Conservation (phyloP, 139 green algal genomes). For the Trebouxia sp. region DNA sequence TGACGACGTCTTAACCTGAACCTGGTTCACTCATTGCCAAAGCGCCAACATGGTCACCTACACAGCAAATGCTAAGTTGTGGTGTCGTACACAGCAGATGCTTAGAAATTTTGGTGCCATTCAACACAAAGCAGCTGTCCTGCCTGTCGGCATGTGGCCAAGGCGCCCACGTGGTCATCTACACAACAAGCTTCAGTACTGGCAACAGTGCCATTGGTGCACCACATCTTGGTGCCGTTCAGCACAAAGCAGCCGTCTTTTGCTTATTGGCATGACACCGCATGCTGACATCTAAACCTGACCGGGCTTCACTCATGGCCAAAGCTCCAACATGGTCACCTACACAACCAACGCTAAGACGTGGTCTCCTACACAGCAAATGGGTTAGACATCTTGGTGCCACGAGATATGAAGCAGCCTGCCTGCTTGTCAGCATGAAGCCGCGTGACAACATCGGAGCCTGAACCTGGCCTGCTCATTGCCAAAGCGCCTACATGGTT, state of each 20-base stretch:
- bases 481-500: slow-evolving; percentile 88
- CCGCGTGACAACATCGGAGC: slow-evolving; percentile 88
- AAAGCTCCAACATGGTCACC: slow-evolving; percentile 85
- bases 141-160: slow-evolving; percentile 73
- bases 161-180: slow-evolving; percentile 87
- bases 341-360: neutral
- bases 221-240: slow-evolving; percentile 95
- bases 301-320: slow-evolving; percentile 84
- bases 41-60: slow-evolving; percentile 79
- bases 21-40: slow-evolving; percentile 89
- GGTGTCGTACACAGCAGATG: neutral
- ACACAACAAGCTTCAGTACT: neutral
- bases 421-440: slow-evolving; percentile 56
- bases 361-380: neutral
- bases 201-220: too few relatives aligned
- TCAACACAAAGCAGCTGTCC: slow-evolving; percentile 76
- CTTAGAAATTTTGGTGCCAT: slow-evolving; percentile 94
- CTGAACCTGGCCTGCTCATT: slow-evolving; percentile 85
- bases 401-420: slow-evolving; percentile 81
- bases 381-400: slow-evolving; percentile 94
- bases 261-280: slow-evolving; percentile 54
- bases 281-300: slow-evolving; percentile 91
- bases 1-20: slow-evolving; percentile 85
- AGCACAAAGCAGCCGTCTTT: slow-evolving; percentile 74
- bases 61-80: neutral